phyloP scores from a whole-genome alignment of 805 yeast species.

The Saccharomyces jurei region DNA sequence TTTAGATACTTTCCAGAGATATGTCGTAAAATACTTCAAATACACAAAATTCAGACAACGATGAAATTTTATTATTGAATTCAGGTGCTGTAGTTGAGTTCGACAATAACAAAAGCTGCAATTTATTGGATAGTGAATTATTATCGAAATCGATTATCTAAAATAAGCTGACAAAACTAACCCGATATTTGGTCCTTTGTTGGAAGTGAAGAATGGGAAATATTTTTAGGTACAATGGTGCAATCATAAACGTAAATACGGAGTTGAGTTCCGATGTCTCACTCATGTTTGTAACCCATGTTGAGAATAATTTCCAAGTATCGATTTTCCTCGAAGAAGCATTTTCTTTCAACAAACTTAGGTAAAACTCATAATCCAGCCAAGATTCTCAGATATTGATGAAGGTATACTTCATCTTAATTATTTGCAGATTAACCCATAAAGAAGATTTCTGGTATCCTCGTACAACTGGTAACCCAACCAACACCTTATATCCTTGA shows the following conservation, averaged over 20 bases:
- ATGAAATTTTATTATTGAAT: background rate
- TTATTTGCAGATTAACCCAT: background rate
- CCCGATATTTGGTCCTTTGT: background rate
- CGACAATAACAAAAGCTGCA: background rate
- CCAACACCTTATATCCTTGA: background rate
- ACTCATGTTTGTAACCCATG: background rate
- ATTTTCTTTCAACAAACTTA: background rate
- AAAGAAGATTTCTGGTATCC: background rate
- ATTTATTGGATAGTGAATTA: background rate
- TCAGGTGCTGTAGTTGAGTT: background rate
- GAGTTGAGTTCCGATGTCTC: background rate
- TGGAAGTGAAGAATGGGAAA: background rate
- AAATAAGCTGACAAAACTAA: background rate
- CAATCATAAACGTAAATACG: background rate
- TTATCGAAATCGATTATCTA: background rate
- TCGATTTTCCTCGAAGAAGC: background rate
- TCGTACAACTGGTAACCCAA: background rate
- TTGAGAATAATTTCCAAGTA: constrained; percentile 6
- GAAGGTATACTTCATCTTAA: background rate
- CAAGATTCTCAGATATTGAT: background rate
- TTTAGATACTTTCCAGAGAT: background rate
- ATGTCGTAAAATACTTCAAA: background rate
- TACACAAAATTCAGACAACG: constrained; percentile 26
- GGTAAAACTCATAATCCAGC: background rate
- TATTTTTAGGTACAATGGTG: background rate